Percentiles rank a stretch among this genome's conserved stretches.
phyloP scores from a whole-genome alignment of 140 eudicot genomes.

The Oenanthe javanica region DNA sequence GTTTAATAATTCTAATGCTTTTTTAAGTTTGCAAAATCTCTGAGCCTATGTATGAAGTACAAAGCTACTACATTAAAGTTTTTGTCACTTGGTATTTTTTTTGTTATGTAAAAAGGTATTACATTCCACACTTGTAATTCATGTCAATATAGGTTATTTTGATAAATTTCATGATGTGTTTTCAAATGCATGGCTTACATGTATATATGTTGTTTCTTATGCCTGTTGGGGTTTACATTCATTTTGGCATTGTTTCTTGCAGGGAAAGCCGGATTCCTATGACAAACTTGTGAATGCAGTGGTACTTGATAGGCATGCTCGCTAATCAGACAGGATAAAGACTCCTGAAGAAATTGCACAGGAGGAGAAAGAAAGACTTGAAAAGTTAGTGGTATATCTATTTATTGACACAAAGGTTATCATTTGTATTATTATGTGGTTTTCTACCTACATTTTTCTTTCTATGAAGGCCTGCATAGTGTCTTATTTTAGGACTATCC shows the following conservation, averaged over 20 bases:
- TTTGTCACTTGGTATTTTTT: no score
- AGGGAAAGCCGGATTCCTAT: slow-evolving; percentile 85
- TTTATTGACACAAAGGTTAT: neutral
- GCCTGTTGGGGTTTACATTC: slow-evolving; percentile 7
- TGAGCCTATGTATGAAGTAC: no score
- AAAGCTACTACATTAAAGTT: no score
- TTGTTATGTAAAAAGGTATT: no score
- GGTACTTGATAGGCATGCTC: slow-evolving; percentile 83
- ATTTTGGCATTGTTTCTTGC: slow-evolving; percentile 12
- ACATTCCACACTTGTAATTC: neutral
- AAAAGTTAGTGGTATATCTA: slow-evolving; percentile 63
- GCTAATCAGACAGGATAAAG: slow-evolving; percentile 84
- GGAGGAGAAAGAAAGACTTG: slow-evolving; percentile 85
- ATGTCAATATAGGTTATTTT: neutral
- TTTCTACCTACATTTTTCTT: neutral
- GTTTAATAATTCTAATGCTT: no score
- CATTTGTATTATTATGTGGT: neutral
- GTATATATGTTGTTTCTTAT: slow-evolving; percentile 3
- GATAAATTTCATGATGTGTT: no score
- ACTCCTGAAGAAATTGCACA: slow-evolving; percentile 94
- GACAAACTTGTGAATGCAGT: slow-evolving; percentile 73
- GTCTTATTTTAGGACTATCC: neutral
- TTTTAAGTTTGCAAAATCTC: no score
- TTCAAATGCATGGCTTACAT: slow-evolving; percentile 6
- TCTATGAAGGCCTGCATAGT: neutral